phyloP scores from a whole-genome alignment of 306 rosid species.

The Betula pendula region DNA sequence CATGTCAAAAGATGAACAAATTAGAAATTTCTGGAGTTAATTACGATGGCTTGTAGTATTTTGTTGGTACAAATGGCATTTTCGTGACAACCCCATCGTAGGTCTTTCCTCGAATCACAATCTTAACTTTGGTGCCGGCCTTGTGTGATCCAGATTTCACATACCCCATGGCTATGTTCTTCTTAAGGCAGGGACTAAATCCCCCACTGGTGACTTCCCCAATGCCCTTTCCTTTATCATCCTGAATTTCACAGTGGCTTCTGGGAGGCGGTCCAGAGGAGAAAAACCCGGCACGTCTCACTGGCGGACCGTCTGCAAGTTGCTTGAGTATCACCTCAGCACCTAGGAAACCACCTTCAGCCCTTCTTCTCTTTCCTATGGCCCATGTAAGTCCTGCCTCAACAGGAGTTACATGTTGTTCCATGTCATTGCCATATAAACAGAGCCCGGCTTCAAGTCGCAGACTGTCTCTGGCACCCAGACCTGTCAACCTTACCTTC shows the following conservation, averaged over 20 bases:
- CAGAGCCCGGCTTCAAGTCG: slow-evolving; percentile 96
- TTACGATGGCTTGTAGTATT: slow-evolving; percentile 87
- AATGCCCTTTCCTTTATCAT: slow-evolving; percentile 71
- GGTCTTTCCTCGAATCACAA: slow-evolving; percentile 77
- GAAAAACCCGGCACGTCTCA: slow-evolving; percentile 88
- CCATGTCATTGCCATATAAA: slow-evolving; percentile 92
- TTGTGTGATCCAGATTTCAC: slow-evolving; percentile 97
- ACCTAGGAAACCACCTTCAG: slow-evolving; percentile 97
- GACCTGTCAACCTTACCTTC: slow-evolving; percentile 85
- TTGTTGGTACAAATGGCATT: slow-evolving; percentile 96
- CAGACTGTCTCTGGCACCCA: slow-evolving; percentile 96
- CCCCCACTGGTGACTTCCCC: slow-evolving; percentile 99
- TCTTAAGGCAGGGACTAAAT: slow-evolving; percentile 96
- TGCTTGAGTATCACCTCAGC: slow-evolving; percentile 86
- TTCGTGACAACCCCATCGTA: slow-evolving; percentile 89
- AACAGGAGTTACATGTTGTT: slow-evolving; percentile 82
- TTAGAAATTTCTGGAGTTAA: slow-evolving; percentile 27
- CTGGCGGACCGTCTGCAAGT: slow-evolving; percentile 68
- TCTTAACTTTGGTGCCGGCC: slow-evolving; percentile 89
- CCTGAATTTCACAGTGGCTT: slow-evolving; percentile 92
- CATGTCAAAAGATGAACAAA: slow-evolving; percentile 21
- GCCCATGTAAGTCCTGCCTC: slow-evolving; percentile 99
- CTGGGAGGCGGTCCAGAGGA: slow-evolving; percentile 96
- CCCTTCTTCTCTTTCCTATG: slow-evolving; percentile 91
- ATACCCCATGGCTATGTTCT: slow-evolving; percentile 96